Conservation (phyloP, 176 grass and related monocot species). For the Typha latifolia region DNA sequence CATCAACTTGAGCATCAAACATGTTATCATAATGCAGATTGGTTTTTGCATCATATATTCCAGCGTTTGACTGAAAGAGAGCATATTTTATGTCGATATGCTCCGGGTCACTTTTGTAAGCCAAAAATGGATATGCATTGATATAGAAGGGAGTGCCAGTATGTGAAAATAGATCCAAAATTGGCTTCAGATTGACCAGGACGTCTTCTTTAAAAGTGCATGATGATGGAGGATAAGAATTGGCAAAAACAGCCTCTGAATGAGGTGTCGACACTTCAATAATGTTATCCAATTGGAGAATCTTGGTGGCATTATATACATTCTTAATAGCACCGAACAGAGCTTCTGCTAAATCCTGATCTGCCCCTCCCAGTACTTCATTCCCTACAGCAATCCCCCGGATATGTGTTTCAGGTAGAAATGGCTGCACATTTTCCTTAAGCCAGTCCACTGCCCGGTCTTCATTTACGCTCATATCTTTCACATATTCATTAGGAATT, state of each 20-base stretch:
- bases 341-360: conserved; percentile 48
- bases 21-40: conserved; percentile 96
- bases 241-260: conserved; percentile 74
- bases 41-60: conserved; percentile 63
- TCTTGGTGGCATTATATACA: conserved; percentile 67
- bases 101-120: conserved; percentile 69
- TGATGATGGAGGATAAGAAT: conserved; percentile 81
- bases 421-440: conserved; percentile 80
- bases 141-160: conserved; percentile 70
- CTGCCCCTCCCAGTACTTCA: conserved; percentile 72
- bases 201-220: conserved; percentile 73
- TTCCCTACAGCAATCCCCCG: conserved; percentile 83
- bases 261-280: conserved; percentile 80
- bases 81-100: conserved; percentile 94
- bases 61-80: conserved; percentile 71
- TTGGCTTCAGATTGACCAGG: conserved; percentile 65
- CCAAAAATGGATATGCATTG: conserved; percentile 94
- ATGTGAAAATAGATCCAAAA: conserved; percentile 64
- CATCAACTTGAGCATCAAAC: conserved; percentile 99
- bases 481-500: conserved; percentile 46
- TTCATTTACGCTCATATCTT: conserved; percentile 64
- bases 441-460: conserved; percentile 62
- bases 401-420: conserved; percentile 52
- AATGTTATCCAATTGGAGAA: conserved; percentile 37
- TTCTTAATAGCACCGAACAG: conserved; percentile 72